Conservation (phyloP, 148 eudicot genomes). For the Rhododendron ferrugineum region DNA sequence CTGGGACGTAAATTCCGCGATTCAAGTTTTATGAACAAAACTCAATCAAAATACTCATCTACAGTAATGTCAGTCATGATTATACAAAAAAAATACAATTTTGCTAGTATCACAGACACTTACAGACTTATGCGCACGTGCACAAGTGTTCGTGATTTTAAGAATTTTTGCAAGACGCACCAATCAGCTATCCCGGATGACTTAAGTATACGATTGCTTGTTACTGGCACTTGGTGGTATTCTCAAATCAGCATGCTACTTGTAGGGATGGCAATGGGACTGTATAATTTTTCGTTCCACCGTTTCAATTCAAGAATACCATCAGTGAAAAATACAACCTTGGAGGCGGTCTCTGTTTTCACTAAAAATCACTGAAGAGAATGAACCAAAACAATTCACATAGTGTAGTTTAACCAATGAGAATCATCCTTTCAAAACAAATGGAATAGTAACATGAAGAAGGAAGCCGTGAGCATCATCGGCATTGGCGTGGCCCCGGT, state of each 20-base stretch:
- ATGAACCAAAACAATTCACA: neutral
- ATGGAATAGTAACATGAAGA: conserved; percentile 5
- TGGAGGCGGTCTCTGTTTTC: neutral
- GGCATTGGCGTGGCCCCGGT: conserved; percentile 2
- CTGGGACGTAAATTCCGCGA: too few relatives aligned
- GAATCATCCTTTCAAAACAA: conserved; percentile 18
- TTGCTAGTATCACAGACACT: neutral
- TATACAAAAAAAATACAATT: too few relatives aligned
- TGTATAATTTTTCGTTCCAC: neutral
- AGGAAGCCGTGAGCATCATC: conserved; percentile 9
- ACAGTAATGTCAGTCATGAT: too few relatives aligned
- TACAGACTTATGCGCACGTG: neutral
- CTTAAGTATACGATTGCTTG: neutral
- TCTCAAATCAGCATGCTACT: neutral
- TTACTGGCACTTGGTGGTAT: neutral
- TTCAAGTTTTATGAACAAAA: too few relatives aligned
- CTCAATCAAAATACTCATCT: too few relatives aligned
- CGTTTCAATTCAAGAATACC: neutral
- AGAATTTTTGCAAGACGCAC: neutral
- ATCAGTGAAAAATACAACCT: neutral
- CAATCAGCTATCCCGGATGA: neutral
- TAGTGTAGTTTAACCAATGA: neutral
- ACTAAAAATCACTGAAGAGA: neutral
- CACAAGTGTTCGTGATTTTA: neutral
- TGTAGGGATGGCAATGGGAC: neutral